Conservation (phyloP, 2,329 filamentous ascomycete species). For the Lecanosticta acicola region DNA sequence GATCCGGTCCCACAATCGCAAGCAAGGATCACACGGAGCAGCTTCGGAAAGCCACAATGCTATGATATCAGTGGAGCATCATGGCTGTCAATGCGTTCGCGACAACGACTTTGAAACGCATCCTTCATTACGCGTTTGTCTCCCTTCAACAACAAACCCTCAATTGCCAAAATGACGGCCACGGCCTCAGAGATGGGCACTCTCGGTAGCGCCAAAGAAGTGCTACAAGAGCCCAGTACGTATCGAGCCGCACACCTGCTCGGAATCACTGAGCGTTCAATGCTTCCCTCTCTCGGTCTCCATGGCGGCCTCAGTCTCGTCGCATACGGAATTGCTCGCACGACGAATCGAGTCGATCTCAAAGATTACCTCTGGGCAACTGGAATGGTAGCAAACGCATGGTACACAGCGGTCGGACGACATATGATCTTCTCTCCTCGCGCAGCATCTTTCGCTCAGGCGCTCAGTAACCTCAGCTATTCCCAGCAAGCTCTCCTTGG, state of each 20-base stretch:
- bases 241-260: slow-evolving; percentile 23
- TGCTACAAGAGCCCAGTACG: not conserved
- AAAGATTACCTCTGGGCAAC: slow-evolving; percentile 52
- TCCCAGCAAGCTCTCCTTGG: slow-evolving; percentile 52
- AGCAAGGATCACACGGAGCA: not conserved
- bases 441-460: slow-evolving; percentile 42
- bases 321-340: slow-evolving; percentile 48
- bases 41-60: not conserved
- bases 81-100: slow-evolving; percentile 2
- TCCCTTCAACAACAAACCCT: not conserved
- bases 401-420: slow-evolving; percentile 56
- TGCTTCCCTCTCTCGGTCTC: slow-evolving; percentile 51
- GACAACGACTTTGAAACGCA: slow-evolving; percentile 1
- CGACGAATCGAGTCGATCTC: slow-evolving; percentile 52
- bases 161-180: slow-evolving; percentile 1
- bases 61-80: slow-evolving; percentile 4
- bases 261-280: slow-evolving; percentile 49
- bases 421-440: slow-evolving; percentile 45
- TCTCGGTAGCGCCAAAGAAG: not conserved
- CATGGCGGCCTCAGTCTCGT: slow-evolving; percentile 49
- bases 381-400: slow-evolving; percentile 48
- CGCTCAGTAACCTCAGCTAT: slow-evolving; percentile 49
- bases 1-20: not conserved
- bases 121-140: not conserved
- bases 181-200: slow-evolving; percentile 1